Conservation (phyloP, 139 green algal species). For the Chloropicon primus region DNA sequence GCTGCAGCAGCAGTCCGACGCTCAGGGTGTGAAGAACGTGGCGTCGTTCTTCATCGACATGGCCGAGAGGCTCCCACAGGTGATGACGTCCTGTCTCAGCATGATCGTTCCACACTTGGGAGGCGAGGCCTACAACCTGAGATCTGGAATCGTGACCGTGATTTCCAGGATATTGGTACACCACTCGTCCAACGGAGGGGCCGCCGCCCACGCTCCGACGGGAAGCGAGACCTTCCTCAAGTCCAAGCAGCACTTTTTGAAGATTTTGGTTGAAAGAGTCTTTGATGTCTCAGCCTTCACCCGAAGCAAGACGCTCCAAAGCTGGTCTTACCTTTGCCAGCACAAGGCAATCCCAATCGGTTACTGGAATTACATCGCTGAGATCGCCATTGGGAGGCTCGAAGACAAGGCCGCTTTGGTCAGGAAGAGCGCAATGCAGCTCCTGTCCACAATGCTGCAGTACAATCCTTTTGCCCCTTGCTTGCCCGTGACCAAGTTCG, state of each 20-base stretch:
- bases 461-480: conserved; percentile 58
- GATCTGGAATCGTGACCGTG: conserved; percentile 46
- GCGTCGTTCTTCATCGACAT: conserved; percentile 30
- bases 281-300: neutral
- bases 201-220: neutral
- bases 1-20: conserved; percentile 35
- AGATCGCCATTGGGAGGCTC: conserved; percentile 53
- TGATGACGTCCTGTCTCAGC: conserved; percentile 25
- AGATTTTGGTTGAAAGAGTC: neutral
- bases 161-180: conserved; percentile 14
- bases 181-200: neutral
- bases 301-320: neutral
- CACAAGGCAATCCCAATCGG: conserved; percentile 34
- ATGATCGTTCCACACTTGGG: conserved; percentile 52
- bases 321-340: conserved; percentile 56
- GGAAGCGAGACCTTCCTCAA: neutral
- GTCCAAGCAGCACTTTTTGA: conserved; percentile 2
- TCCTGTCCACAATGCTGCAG: conserved; percentile 49
- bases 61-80: conserved; percentile 24
- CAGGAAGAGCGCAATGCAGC: conserved; percentile 52
- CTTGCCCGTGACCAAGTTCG: conserved; percentile 27
- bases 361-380: conserved; percentile 48
- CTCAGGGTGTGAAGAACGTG: conserved; percentile 31
- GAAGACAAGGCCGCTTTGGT: conserved; percentile 66
- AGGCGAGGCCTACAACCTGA: conserved; percentile 50